phyloP scores from a whole-genome alignment of 805 yeast genomes.

The Saturnispora quitensis region DNA sequence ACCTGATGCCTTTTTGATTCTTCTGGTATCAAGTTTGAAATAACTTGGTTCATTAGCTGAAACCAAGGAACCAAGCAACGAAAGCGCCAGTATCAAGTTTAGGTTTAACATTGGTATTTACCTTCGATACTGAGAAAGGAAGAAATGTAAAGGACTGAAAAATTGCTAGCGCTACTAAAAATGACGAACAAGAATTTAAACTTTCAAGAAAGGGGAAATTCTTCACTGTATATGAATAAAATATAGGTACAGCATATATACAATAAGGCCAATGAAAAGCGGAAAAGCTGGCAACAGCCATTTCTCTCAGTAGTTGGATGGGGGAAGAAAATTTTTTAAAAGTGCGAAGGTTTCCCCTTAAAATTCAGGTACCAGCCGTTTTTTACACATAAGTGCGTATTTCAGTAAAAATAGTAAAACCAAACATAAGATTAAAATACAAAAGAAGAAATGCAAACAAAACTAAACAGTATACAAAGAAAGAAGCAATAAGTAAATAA shows the following conservation, averaged over 20 bases:
- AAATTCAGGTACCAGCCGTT: neutral
- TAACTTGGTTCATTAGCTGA: conserved; percentile 5
- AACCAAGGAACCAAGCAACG: neutral
- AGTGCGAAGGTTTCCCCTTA: neutral
- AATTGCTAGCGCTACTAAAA: neutral
- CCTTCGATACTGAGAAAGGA: neutral
- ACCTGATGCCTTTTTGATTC: conserved; percentile 11
- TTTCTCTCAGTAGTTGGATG: neutral
- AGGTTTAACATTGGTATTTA: neutral
- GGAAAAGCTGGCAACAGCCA: neutral
- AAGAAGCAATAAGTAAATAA: neutral
- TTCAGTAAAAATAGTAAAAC: neutral
- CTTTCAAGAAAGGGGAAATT: neutral
- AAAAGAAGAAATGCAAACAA: neutral
- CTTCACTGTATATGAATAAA: neutral
- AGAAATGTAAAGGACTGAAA: neutral
- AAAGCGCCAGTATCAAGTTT: neutral
- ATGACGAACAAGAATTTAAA: neutral
- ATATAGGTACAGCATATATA: neutral
- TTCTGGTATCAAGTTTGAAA: conserved; percentile 17
- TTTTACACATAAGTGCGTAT: neutral
- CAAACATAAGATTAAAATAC: neutral
- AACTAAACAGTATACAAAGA: neutral
- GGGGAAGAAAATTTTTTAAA: neutral
- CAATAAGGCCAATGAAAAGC: neutral